Conservation (phyloP, 2,329 filamentous ascomycete species). For the Cercospora berteroae region DNA sequence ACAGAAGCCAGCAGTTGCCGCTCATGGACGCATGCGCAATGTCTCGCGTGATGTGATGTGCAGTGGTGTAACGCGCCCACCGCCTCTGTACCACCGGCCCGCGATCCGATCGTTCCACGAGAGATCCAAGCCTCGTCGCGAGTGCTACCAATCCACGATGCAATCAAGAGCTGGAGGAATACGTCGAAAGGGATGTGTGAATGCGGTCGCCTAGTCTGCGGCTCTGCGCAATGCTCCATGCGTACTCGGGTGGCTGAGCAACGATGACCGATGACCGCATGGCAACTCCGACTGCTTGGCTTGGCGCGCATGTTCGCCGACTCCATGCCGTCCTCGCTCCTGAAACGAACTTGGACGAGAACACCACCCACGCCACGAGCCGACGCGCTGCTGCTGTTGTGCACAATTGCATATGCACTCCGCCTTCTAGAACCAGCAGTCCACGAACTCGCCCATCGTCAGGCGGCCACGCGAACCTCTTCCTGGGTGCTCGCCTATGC, state of each 20-base stretch:
- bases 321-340: background rate
- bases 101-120: conserved; percentile 1
- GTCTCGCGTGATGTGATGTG: background rate
- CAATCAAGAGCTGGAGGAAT: background rate
- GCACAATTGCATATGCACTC: background rate
- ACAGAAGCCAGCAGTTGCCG: background rate
- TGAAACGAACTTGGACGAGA: background rate
- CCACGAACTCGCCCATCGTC: background rate
- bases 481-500: background rate
- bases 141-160: background rate
- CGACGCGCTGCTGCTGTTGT: background rate
- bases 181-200: background rate
- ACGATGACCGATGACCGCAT: background rate
- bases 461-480: background rate
- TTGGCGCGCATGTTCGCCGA: background rate
- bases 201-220: background rate
- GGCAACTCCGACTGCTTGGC: background rate
- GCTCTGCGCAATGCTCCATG: background rate
- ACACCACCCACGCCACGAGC: background rate
- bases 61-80: background rate
- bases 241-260: background rate
- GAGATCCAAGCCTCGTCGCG: background rate
- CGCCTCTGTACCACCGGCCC: background rate
- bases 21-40: background rate
- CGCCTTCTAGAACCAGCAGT: background rate